Evolutionary conservation across 2,329 filamentous ascomycete species (phyloP), one percentile per base, ranked within the genome.

Genomic region (Venturia oleaginea): DNA sequence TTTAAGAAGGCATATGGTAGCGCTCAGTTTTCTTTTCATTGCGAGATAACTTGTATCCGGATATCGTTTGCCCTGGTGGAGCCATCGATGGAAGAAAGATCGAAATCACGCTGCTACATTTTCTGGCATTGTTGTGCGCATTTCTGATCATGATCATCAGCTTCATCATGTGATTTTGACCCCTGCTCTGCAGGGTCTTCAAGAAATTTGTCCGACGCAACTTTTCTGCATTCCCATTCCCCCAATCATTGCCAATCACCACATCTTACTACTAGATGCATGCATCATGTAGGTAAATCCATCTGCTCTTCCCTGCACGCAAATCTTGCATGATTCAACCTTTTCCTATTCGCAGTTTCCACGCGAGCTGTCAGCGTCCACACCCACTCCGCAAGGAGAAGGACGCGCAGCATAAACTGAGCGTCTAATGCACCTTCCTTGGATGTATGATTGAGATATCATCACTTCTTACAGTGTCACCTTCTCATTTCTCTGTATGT

Each of bases 321-420:
- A 27, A 22, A 27, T 27, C 46, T 51, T 22, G 46, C 15, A 51
- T 51, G 46, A 51, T 51, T 51, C 46, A 51, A 51, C 46, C 46
- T 51, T 51, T 51, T 51, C 46, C 46, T 51, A 51, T 51, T 51
- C 46, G 46, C 46, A 51, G 46, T 51, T 51, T 51, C 46, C 46
- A 51, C 46, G 46, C 46, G 46, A 51, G 46, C 22, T 51, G 46
- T 51, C 22, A 51, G 46, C 46, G 46, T 51, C 46, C 46, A 51
- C 46, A 51, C 46, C 46, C 46, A 51, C 46, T 51, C 46, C 46
- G 46, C 46, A 51, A 51, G 46, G 46, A 51, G 46, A 51, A 51
- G 46, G 46, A 51, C 27, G 46, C 46, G 46, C 46, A 51, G 46
- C 46, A 51, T 4, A 27, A 27, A 27, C 46, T 51, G 46, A 51